phyloP scores from a whole-genome alignment of 805 yeast species.

The Barnettozyma wickerhamii region DNA sequence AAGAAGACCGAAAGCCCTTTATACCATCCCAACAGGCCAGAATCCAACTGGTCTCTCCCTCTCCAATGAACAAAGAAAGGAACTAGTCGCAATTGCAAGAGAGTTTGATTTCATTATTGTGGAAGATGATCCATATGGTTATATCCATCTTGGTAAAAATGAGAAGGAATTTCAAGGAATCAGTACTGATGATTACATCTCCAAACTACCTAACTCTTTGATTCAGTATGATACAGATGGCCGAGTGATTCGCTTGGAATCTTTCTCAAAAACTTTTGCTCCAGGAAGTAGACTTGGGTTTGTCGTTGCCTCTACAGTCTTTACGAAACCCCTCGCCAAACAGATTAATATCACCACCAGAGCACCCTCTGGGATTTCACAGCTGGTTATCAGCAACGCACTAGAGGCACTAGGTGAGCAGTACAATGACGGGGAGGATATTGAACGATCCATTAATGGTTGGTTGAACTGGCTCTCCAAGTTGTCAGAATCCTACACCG shows the following conservation, averaged over 20 bases:
- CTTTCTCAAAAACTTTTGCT: constrained; percentile 69
- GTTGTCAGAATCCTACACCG: constrained; percentile 56
- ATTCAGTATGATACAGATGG: constrained; percentile 53
- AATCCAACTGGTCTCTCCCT: constrained; percentile 79
- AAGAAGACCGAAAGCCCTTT: constrained; percentile 54
- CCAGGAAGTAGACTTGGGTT: constrained; percentile 79
- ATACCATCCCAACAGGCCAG: constrained; percentile 78
- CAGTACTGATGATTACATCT: constrained; percentile 27
- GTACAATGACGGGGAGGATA: background rate
- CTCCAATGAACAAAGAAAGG: constrained; percentile 49
- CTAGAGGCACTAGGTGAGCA: constrained; percentile 59
- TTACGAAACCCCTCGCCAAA: constrained; percentile 49
- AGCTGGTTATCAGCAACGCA: constrained; percentile 49
- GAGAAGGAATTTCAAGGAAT: constrained; percentile 14
- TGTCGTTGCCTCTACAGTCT: constrained; percentile 57
- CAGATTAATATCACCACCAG: constrained; percentile 67
- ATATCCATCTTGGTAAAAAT: constrained; percentile 33
- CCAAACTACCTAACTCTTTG: constrained; percentile 56
- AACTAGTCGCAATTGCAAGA: constrained; percentile 55
- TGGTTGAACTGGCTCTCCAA: constrained; percentile 66
- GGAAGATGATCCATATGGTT: constrained; percentile 88
- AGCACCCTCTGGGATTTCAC: constrained; percentile 69
- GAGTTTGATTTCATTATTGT: constrained; percentile 66
- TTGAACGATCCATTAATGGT: constrained; percentile 35
- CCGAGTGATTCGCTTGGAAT: constrained; percentile 54